Evolutionary conservation across 2,329 filamentous ascomycete species (phyloP).

Genomic region (Pseudogymnoascus sp.): DNA sequence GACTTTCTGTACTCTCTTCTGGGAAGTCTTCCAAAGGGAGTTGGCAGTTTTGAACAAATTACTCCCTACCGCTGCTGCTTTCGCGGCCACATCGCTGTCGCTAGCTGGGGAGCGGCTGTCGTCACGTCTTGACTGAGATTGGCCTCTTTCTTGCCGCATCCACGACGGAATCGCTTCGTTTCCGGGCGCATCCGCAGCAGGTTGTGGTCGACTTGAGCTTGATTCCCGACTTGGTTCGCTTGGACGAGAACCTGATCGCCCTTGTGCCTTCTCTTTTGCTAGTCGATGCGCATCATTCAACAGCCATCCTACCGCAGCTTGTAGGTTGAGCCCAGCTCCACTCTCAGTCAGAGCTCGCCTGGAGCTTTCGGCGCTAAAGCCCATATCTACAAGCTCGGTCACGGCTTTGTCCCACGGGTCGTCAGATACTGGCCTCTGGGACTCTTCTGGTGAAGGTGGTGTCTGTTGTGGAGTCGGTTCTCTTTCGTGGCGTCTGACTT

Average conservation of each 20-base stretch:
- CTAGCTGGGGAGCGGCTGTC: slow-evolving; percentile 49
- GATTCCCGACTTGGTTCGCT: slow-evolving; percentile 15
- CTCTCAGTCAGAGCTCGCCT: slow-evolving; percentile 71
- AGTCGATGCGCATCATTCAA: slow-evolving; percentile 85
- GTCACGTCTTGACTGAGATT: slow-evolving; percentile 38
- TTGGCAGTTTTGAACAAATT: slow-evolving; percentile 90
- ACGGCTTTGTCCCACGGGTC: slow-evolving; percentile 72
- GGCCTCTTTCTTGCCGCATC: slow-evolving; percentile 49
- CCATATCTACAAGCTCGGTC: slow-evolving; percentile 88
- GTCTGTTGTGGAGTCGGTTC: slow-evolving; percentile 36
- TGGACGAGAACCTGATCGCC: slow-evolving; percentile 34
- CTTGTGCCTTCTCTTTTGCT: slow-evolving; percentile 62
- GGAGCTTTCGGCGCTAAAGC: slow-evolving; percentile 81
- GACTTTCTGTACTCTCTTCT: slow-evolving; percentile 87
- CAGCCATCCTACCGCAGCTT: slow-evolving; percentile 81
- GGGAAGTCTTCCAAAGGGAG: slow-evolving; percentile 87
- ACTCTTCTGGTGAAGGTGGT: slow-evolving; percentile 17
- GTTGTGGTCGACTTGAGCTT: slow-evolving; percentile 25
- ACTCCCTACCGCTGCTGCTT: slow-evolving; percentile 72
- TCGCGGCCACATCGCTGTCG: slow-evolving; percentile 70
- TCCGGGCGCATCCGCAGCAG: slow-evolving; percentile 24
- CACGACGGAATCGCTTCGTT: slow-evolving; percentile 46
- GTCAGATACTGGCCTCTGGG: slow-evolving; percentile 27
- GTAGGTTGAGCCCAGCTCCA: slow-evolving; percentile 69
- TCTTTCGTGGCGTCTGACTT: slow-evolving; percentile 44